These are phyloP conservation scores for Fusarium compactum DNA, from an alignment of 2,329 filamentous ascomycete species.

Conservation along the genomic window DNA sequence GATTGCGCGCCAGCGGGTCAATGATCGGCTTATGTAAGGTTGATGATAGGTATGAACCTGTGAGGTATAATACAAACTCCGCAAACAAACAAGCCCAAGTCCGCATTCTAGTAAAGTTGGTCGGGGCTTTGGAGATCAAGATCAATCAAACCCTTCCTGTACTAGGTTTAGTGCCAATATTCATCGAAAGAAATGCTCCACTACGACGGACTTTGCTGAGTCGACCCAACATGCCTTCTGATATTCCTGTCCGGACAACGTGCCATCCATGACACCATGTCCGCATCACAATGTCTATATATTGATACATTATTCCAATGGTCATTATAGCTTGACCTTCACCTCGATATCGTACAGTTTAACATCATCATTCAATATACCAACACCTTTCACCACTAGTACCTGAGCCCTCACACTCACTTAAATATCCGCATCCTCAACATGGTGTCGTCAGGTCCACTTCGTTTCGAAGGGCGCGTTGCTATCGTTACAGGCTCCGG, in stretches of 20 bases:
- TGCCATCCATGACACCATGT: background rate
- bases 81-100: background rate
- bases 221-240: background rate
- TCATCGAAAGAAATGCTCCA: background rate
- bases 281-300: background rate
- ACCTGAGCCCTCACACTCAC: background rate
- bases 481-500: background rate
- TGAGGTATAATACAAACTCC: background rate
- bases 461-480: background rate
- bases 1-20: background rate
- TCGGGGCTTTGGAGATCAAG: background rate
- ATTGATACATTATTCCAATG: background rate
- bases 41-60: background rate
- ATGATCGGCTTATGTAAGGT: background rate
- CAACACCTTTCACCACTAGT: background rate
- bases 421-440: background rate
- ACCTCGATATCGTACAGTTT: rapidly evolving
- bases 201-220: background rate
- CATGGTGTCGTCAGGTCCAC: background rate
- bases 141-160: background rate
- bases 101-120: background rate
- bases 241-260: background rate
- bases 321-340: rapidly evolving
- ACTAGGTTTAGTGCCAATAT: background rate
- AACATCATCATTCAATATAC: background rate